Percentiles rank a stretch among this genome's conserved stretches.
These are phyloP conservation scores for Podospora anserina DNA, from an alignment of 495 filamentous ascomycete genomes.

Conservation along the genomic window DNA sequence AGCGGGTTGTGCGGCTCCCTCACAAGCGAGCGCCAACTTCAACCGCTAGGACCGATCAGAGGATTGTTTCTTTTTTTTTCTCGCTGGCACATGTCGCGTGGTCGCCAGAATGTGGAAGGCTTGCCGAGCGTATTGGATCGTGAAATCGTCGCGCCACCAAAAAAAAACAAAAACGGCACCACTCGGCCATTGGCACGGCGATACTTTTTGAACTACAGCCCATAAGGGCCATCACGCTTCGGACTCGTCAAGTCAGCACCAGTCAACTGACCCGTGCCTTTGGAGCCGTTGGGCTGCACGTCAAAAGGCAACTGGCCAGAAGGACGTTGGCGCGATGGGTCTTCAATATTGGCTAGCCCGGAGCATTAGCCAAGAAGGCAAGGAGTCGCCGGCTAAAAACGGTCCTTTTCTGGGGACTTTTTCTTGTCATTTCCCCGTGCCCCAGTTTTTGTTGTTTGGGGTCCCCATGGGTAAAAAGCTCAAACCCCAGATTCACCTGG, in stretches of 20 bases:
- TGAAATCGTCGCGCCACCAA: conserved; percentile 4
- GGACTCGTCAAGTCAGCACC: not conserved
- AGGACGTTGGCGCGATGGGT: not conserved
- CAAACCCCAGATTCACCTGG: not conserved
- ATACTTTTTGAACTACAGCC: not conserved
- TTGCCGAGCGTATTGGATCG: not conserved
- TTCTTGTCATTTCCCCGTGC: not conserved
- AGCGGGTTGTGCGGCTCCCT: not conserved
- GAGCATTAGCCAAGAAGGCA: conserved; percentile 9
- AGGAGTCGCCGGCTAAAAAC: conserved; percentile 28
- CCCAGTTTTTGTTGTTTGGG: not conserved
- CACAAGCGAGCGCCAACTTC: not conserved
- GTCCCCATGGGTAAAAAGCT: not conserved
- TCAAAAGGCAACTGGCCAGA: not conserved
- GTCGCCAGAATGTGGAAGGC: not conserved
- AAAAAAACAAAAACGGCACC: conserved; percentile 9
- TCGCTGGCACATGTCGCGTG: not conserved
- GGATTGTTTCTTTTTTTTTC: not conserved
- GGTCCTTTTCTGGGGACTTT: conserved; percentile 31
- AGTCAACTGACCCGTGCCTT: conserved; percentile 10
- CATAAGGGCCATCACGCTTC: not conserved
- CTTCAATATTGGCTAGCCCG: not conserved
- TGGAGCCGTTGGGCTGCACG: conserved; percentile 4
- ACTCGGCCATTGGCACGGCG: conserved; percentile 17
- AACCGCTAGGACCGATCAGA: not conserved